Evolutionary conservation across 495 filamentous ascomycete species (phyloP).

Genomic region (Aspergillus ellipticus): DNA sequence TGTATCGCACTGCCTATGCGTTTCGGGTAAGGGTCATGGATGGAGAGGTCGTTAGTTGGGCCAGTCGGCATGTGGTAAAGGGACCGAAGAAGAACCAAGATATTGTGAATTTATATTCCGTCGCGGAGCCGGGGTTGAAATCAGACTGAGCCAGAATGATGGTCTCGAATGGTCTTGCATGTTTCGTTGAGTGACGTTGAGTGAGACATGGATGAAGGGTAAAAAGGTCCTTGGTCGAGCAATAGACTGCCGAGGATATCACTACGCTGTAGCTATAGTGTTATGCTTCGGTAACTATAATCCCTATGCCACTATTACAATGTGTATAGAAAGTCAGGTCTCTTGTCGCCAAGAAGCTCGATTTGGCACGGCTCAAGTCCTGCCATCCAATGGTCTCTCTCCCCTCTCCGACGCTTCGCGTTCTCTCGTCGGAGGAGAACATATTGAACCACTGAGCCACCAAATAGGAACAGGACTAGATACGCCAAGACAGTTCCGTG

Average conservation of each 20-base stretch:
- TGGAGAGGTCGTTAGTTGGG: constrained; percentile 42
- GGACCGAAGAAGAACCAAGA: constrained; percentile 49
- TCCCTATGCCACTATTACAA: constrained; percentile 34
- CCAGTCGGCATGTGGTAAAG: constrained; percentile 44
- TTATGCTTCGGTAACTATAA: neutral
- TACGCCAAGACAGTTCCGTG: constrained; percentile 60
- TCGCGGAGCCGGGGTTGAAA: neutral
- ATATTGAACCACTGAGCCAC: constrained; percentile 62
- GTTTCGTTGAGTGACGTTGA: neutral
- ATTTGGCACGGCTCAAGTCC: constrained; percentile 32
- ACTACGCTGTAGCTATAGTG: neutral
- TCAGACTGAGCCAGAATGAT: neutral
- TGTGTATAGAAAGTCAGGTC: constrained; percentile 79
- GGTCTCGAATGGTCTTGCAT: neutral
- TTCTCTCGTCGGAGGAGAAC: constrained; percentile 50
- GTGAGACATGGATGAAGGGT: neutral
- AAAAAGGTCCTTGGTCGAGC: neutral
- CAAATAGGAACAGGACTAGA: constrained; percentile 55
- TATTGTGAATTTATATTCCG: constrained; percentile 40
- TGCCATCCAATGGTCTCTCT: constrained; percentile 63
- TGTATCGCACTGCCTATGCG: constrained; percentile 47
- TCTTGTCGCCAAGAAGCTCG: constrained; percentile 56
- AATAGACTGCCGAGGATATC: neutral
- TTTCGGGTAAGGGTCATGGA: constrained; percentile 35
- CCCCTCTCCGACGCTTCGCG: constrained; percentile 48